Conservation (phyloP, 2,329 filamentous ascomycete genomes). For the Colletotrichum sp. region DNA sequence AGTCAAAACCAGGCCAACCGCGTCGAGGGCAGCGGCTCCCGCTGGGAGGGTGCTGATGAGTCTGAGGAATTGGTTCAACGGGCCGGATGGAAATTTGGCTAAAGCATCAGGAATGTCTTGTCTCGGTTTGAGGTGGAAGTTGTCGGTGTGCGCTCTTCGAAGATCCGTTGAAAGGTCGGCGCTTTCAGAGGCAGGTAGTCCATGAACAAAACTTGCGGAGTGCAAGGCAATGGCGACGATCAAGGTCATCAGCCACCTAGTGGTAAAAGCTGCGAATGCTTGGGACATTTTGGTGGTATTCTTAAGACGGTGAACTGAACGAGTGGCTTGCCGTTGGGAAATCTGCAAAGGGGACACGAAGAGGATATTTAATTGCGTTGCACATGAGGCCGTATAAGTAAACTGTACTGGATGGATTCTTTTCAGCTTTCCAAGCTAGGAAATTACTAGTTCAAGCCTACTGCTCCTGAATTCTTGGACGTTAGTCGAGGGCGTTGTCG, state of each 20-base stretch:
- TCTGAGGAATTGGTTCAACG: conserved; percentile 7
- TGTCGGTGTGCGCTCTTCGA: background rate
- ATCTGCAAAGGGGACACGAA: background rate
- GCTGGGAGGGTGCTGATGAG: conserved; percentile 10
- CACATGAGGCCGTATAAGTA: background rate
- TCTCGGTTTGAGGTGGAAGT: background rate
- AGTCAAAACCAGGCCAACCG: background rate
- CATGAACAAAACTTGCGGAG: background rate
- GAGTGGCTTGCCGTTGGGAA: background rate
- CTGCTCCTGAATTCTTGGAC: background rate
- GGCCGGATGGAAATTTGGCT: conserved; percentile 3
- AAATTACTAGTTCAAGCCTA: background rate
- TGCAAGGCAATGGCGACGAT: background rate
- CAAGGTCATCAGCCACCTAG: background rate
- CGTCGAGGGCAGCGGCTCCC: conserved; percentile 9
- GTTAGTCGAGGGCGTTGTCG: background rate
- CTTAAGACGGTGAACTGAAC: background rate
- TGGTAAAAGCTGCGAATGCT: background rate
- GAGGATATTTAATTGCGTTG: background rate
- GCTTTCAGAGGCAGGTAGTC: background rate
- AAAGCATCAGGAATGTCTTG: conserved; percentile 7
- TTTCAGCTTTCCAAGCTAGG: background rate
- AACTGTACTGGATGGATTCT: background rate
- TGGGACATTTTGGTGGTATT: background rate
- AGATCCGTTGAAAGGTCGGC: background rate